Base-by-base conservation (phyloP, 495 filamentous ascomycete genomes). In the Hypoxylon lienhwacheense region DNA sequence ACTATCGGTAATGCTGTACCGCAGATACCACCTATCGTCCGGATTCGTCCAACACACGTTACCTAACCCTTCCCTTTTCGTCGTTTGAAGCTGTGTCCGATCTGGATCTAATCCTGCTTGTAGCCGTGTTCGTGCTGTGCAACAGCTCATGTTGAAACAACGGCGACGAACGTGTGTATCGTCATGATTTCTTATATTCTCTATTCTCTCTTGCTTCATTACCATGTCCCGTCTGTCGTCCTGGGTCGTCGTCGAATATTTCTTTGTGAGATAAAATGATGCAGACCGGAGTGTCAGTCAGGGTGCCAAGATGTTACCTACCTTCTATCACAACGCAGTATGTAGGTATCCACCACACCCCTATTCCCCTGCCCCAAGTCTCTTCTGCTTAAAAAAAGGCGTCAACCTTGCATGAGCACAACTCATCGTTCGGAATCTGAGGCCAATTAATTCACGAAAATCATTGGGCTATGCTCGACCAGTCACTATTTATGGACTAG, bases 371-470 rank as follows among this genome's bases (percentile, higher is more conserved):
- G 32, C 11, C 43, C 25, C 43, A 31, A 36, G 16, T 43, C 21
- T 55, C 21, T 40, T 46, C 47, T 47, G 26, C 29, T 15, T 7
- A 11, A 12, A 43, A 43, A 43, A 48, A 44, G 51, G 41, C 46
- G 37, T 50, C 21, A 31, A 48, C 16, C 49, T 29, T 53, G 59
- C 59, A 63, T 57, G 25, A 54, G 53, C 37, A 58, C 53, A 57
- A 50, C 59, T 63, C 59, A 63, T 63, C 59, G 35, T 55, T 52
- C 52, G 41, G 49, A 57, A 53, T 29, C 31, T 10, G 37, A 53
- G 40, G 53, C 59, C 59, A 58, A 63, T 63, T 46, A 53, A 45
- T 49, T 44, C 43, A 43, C 39, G 22, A 49, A 46, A 58, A 49
- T 34, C 53, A 50, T 25, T 58, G 53, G 53, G 17, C 29, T 53